phyloP scores from a whole-genome alignment of 2,329 filamentous ascomycete genomes.

The Catunica adiposa region DNA sequence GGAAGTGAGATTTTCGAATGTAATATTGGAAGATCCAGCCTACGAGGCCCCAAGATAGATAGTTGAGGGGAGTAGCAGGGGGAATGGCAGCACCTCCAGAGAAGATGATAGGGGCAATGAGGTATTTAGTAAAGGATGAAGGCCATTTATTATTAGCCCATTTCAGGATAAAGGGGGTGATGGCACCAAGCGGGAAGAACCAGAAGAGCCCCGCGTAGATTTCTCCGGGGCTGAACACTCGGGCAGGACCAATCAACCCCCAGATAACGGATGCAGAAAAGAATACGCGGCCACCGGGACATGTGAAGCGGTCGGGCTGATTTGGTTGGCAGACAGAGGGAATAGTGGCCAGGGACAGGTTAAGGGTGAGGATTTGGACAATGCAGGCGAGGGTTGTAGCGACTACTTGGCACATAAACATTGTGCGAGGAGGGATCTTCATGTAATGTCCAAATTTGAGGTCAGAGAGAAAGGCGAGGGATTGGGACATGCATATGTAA shows the following conservation, averaged over 20 bases:
- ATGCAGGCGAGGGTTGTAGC: slow-evolving; percentile 51
- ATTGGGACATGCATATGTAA: slow-evolving; percentile 48
- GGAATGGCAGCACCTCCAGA: slow-evolving; percentile 42
- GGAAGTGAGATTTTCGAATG: slow-evolving; percentile 45
- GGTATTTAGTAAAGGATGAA: slow-evolving; percentile 31
- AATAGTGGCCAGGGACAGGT: slow-evolving; percentile 45
- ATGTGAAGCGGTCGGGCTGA: slow-evolving; percentile 43
- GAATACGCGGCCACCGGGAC: slow-evolving; percentile 46
- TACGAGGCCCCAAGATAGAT: slow-evolving; percentile 56
- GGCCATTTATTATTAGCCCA: slow-evolving; percentile 33
- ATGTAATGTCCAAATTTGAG: slow-evolving; percentile 61
- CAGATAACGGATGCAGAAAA: slow-evolving; percentile 52
- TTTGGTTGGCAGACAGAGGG: slow-evolving; percentile 42
- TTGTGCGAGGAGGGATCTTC: slow-evolving; percentile 49
- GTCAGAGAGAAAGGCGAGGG: slow-evolving; percentile 46
- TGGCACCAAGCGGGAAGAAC: slow-evolving; percentile 42
- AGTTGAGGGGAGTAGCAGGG: slow-evolving; percentile 56
- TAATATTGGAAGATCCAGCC: slow-evolving; percentile 54
- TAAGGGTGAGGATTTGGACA: slow-evolving; percentile 48
- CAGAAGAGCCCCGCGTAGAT: slow-evolving; percentile 43
- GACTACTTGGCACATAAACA: slow-evolving; percentile 49
- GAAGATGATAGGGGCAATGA: slow-evolving; percentile 48
- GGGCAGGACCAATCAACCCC: slow-evolving; percentile 47
- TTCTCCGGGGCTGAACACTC: slow-evolving; percentile 46
- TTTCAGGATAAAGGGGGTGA: slow-evolving; percentile 36